Percentiles rank a stretch among this genome's conserved stretches.
phyloP scores from a whole-genome alignment of 495 filamentous ascomycete species.

The Saxophila tyrrhenica region DNA sequence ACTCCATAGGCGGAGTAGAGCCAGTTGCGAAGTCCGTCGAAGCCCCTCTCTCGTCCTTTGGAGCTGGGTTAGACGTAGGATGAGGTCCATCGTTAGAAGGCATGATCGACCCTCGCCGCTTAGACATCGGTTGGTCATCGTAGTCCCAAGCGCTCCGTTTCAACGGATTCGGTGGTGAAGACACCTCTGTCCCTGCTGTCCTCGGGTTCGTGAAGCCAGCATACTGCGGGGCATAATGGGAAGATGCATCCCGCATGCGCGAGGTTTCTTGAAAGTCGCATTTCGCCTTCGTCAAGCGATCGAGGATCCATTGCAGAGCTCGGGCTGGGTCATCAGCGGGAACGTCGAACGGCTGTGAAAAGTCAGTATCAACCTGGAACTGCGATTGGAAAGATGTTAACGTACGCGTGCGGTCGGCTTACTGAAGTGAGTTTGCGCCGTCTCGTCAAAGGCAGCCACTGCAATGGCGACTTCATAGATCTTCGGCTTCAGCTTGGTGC shows the following conservation, averaged over 20 bases:
- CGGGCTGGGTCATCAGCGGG: slow-evolving; percentile 4
- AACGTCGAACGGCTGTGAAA: slow-evolving; percentile 2
- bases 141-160: slow-evolving; percentile 10
- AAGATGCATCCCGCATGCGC: background rate
- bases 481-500: slow-evolving; percentile 10
- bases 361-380: too few species aligned
- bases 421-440: slow-evolving; percentile 1
- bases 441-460: slow-evolving; percentile 7
- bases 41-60: background rate
- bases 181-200: too few species aligned
- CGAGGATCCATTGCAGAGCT: slow-evolving; percentile 12
- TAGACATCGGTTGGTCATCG: background rate
- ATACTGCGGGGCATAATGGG: background rate
- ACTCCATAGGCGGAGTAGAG: slow-evolving; percentile 6
- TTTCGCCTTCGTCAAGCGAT: slow-evolving; percentile 7
- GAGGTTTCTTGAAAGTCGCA: slow-evolving; percentile 5
- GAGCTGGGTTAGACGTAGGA: background rate
- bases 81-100: background rate
- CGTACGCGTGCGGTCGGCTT: background rate
- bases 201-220: background rate
- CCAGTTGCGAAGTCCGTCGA: slow-evolving; percentile 3
- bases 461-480: slow-evolving; percentile 12
- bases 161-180: background rate
- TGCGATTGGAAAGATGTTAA: background rate
- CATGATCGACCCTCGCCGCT: slow-evolving; percentile 3